These are phyloP conservation scores for Protea cynaroides DNA, from an alignment of 164 flowering plant species.

Conservation along the genomic window DNA sequence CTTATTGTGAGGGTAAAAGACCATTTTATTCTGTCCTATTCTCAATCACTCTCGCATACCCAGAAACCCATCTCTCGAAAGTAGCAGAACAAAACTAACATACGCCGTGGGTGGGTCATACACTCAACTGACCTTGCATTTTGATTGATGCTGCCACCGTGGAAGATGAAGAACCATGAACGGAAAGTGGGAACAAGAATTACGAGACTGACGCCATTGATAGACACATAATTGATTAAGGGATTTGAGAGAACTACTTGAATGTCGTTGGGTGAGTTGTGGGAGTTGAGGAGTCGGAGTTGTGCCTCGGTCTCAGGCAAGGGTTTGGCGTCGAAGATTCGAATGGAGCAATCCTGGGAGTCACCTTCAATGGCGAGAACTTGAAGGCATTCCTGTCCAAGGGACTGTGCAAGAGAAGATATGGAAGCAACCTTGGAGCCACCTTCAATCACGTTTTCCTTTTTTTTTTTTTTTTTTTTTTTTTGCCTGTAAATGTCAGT, in stretches of 20 bases:
- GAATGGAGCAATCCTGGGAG: conserved; percentile 52
- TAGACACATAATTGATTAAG: no score
- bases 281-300: conserved; percentile 60
- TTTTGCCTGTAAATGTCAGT: no score
- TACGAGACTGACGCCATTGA: no score
- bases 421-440: no score
- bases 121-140: background rate
- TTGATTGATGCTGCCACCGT: no score
- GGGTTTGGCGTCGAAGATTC: conserved; percentile 49
- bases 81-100: conserved; percentile 7
- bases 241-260: conserved; percentile 38
- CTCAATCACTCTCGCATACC: background rate
- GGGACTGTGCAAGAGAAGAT: conserved; percentile 76
- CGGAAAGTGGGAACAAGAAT: no score
- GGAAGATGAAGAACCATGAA: background rate
- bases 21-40: no score
- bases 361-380: conserved; percentile 46
- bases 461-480: no score
- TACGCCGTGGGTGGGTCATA: no score
- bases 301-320: conserved; percentile 50
- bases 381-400: conserved; percentile 62
- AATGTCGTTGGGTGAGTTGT: conserved; percentile 81
- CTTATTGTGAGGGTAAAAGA: no score
- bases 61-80: conserved; percentile 18
- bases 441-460: no score